Conservation (phyloP, 1,284 basidiomycete genomes). For the Sporisorium scitamineum region DNA sequence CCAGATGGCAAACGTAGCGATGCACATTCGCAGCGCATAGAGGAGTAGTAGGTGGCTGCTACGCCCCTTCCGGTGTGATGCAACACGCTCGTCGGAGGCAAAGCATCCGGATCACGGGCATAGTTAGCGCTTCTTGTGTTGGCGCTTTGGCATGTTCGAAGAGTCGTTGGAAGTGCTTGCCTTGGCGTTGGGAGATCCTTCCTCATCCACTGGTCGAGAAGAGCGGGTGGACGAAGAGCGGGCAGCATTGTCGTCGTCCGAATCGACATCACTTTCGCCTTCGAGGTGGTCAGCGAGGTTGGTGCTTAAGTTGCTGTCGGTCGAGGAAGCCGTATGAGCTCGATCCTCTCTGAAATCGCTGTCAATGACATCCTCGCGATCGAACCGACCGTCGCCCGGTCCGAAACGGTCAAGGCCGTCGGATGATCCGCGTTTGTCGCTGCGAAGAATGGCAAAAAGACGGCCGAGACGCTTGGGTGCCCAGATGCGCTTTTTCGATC, state of each 20-base stretch:
- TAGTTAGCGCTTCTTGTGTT: conserved; percentile 22
- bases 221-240: background rate
- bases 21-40: conserved; percentile 74
- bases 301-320: background rate
- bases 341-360: conserved; percentile 37
- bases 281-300: conserved; percentile 21
- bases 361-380: conserved; percentile 44
- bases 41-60: conserved; percentile 67
- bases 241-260: conserved; percentile 14
- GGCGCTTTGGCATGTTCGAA: conserved; percentile 7
- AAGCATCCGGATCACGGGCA: conserved; percentile 79
- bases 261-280: conserved; percentile 19
- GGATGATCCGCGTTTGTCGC: conserved; percentile 34
- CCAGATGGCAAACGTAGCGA: conserved; percentile 74
- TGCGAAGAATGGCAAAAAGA: conserved; percentile 67
- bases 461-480: conserved; percentile 73
- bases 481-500: conserved; percentile 72
- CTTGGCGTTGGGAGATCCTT: too few relatives aligned
- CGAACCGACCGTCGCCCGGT: conserved; percentile 24
- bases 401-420: conserved; percentile 39
- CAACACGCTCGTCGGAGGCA: conserved; percentile 73
- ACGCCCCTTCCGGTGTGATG: conserved; percentile 55
- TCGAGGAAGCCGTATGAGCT: conserved; percentile 15
- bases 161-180: conserved; percentile 6
- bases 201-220: conserved; percentile 24